Conservation (phyloP, 495 filamentous ascomycete species). For the Tuber microsphaerosporum region DNA sequence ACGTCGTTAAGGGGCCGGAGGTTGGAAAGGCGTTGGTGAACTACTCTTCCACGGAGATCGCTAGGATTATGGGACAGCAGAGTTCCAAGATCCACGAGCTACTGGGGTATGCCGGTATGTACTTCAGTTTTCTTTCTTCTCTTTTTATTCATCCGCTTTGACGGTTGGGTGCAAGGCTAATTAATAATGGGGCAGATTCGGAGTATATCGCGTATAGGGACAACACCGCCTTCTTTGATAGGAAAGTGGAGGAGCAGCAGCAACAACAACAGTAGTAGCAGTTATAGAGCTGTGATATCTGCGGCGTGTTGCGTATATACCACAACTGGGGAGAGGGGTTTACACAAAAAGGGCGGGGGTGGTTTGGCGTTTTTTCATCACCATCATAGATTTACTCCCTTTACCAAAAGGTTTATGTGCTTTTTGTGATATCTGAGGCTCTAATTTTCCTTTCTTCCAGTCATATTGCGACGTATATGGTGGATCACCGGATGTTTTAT, state of each 20-base stretch:
- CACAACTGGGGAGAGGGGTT: background rate
- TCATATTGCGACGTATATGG: background rate
- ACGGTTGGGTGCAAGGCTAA: background rate
- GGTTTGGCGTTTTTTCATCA: background rate
- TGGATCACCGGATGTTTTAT: background rate
- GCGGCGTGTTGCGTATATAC: background rate
- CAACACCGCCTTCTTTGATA: slow-evolving; percentile 70
- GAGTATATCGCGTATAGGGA: slow-evolving; percentile 89
- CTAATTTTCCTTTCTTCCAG: background rate
- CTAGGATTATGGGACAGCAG: slow-evolving; percentile 71
- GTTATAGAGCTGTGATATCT: background rate
- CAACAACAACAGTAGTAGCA: background rate
- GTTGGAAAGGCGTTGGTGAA: slow-evolving; percentile 90
- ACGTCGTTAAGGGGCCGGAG: slow-evolving; percentile 58
- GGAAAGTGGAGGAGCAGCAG: slow-evolving; percentile 36
- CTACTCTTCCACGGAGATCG: slow-evolving; percentile 77
- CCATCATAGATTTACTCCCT: background rate
- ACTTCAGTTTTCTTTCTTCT: background rate
- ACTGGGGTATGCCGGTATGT: slow-evolving; percentile 64
- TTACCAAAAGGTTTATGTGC: background rate
- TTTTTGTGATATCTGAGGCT: background rate
- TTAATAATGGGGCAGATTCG: slow-evolving; percentile 51
- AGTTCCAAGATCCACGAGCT: slow-evolving; percentile 70
- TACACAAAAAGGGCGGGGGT: background rate
- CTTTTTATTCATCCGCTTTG: background rate